Conservation (phyloP, 2,329 filamentous ascomycete species). For the Dissoconium aciculare region DNA sequence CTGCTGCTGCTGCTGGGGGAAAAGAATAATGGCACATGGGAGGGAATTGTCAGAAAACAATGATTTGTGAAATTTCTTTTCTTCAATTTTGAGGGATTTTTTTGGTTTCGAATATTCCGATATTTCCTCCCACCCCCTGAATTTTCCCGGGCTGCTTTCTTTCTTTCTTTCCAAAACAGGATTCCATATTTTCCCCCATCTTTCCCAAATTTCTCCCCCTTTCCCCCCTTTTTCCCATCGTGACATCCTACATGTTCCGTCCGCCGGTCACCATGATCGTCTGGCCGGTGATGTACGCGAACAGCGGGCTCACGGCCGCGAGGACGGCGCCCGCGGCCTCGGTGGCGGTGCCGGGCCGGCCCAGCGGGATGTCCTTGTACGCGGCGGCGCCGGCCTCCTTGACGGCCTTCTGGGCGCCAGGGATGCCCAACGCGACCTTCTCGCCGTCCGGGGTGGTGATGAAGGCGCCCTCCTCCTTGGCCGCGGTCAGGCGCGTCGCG, state of each 20-base stretch:
- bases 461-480: slow-evolving; percentile 73
- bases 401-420: slow-evolving; percentile 41
- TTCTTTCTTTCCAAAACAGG: no score
- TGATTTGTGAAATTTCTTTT: no score
- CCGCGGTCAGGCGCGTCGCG: slow-evolving; percentile 61
- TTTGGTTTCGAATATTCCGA: no score
- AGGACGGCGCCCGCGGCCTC: slow-evolving; percentile 68
- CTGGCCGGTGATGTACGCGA: slow-evolving; percentile 75
- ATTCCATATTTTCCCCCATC: no score
- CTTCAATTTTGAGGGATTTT: no score
- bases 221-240: no score
- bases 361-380: slow-evolving; percentile 55
- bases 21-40: no score
- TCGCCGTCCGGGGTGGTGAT: slow-evolving; percentile 61
- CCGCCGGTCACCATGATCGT: slow-evolving; percentile 78
- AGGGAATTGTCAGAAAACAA: no score
- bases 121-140: no score
- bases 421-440: slow-evolving; percentile 61
- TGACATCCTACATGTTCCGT: slow-evolving; percentile 43
- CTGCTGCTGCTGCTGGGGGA: no score
- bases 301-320: slow-evolving; percentile 65
- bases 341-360: slow-evolving; percentile 59
- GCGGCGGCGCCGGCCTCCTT: slow-evolving; percentile 27
- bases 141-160: no score
- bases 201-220: no score